Base-by-base conservation (phyloP, 495 filamentous ascomycete genomes). In the Talaromyces nanjingensis region DNA sequence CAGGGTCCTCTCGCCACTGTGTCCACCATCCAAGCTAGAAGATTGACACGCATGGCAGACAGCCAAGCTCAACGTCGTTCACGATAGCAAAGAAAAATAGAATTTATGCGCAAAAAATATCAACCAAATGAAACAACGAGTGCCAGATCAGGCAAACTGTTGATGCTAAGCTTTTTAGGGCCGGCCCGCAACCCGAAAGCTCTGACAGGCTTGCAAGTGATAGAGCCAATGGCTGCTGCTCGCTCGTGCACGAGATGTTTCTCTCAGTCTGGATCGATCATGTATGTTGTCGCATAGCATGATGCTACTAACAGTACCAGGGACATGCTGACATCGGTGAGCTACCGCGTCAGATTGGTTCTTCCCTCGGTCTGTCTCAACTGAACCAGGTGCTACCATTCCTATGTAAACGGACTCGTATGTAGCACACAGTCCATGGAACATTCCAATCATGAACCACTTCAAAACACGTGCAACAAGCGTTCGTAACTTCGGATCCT, bases 111-210 rank as follows among this genome's bases (percentile, higher is more conserved):
- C 11, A 2, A 12, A 37, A 37, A 37, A 9, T 12, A 42, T 16
- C 37, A 16, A 49, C 45, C n/a, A 49, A 49, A 18, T 29, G 53
- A 29, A 56, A 25, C 53, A 54, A 56, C 53, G 53, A 56, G 29
- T 56, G 16, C 53, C 27, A 9, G 22, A 56, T 29, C 27, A 25
- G 27, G 53, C 53, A 56, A 14, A 7, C 12, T 25, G 22, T 25
- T 11, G n/a, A 56, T 56, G 53, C 53, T 56, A 56, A 56, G 53
- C 53, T 56, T 29, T 29, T 56, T 56, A 29, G 53, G 53, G 53
- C 53, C 53, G 53, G 53, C 53, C 53, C 53, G 53, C 22, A 56
- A 14, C 5, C 53, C 22, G 27, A 27, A 22, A 56, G 22, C 53
- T 22, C 12, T 24, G 22, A 24, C 22, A 24, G 22, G 22, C 22